Conservation (phyloP, 2,329 filamentous ascomycete species). For the Calonectria pauciramosa region DNA sequence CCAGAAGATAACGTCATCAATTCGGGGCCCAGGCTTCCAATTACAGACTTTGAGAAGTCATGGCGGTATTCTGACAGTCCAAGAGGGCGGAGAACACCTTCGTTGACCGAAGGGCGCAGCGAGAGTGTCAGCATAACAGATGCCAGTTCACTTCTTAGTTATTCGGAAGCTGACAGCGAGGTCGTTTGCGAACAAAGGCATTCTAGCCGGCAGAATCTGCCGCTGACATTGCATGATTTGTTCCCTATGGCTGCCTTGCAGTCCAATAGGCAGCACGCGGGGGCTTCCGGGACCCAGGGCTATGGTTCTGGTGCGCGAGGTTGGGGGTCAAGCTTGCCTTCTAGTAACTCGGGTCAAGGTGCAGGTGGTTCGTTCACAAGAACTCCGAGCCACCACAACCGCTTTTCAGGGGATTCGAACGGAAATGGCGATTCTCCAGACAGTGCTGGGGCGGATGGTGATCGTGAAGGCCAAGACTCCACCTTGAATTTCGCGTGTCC, state of each 20-base stretch:
- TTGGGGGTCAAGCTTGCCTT: not conserved
- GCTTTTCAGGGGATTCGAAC: not conserved
- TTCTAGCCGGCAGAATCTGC: conserved; percentile 1
- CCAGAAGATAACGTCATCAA: not conserved
- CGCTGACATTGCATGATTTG: not conserved
- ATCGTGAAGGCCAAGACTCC: not conserved
- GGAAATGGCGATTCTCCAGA: not conserved
- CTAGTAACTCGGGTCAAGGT: not conserved
- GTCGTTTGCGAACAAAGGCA: not conserved
- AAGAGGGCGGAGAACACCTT: not conserved
- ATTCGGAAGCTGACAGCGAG: conserved; percentile 5
- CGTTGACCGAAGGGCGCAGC: not conserved
- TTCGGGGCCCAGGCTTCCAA: not conserved
- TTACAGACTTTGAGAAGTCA: not conserved
- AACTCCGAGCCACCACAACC: not conserved
- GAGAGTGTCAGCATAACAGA: not conserved
- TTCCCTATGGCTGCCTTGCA: not conserved
- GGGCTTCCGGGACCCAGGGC: not conserved
- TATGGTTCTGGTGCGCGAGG: not conserved
- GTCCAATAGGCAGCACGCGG: not conserved
- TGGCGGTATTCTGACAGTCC: not conserved
- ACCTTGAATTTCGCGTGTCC: not conserved
- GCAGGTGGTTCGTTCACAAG: not conserved
- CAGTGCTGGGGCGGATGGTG: not conserved
- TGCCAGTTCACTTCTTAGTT: not conserved